phyloP scores from a whole-genome alignment of 257 asterid genomes.

The Orobanche coerulescens region DNA sequence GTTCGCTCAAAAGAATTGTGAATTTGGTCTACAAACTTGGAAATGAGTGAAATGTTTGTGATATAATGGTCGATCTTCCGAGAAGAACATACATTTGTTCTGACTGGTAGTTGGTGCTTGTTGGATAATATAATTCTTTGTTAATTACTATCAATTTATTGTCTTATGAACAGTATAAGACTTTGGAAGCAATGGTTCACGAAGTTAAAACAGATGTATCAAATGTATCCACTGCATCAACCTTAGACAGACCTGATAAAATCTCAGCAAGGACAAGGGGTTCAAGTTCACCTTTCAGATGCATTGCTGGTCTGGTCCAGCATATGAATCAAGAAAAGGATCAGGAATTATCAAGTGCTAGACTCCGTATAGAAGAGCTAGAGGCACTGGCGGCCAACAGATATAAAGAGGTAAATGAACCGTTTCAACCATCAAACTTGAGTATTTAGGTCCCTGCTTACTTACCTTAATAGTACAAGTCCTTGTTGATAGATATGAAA shows the following conservation, averaged over 20 bases:
- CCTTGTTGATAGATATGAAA: neutral
- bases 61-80: slow-evolving; percentile 6
- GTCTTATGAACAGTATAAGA: slow-evolving; percentile 59
- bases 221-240: slow-evolving; percentile 36
- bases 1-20: too few species aligned
- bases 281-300: slow-evolving; percentile 86
- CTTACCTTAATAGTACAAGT: neutral
- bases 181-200: slow-evolving; percentile 65
- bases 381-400: slow-evolving; percentile 56
- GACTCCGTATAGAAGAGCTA: slow-evolving; percentile 61
- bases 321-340: slow-evolving; percentile 85
- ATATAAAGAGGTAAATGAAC: slow-evolving; percentile 60
- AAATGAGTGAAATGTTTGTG: slow-evolving; percentile 12
- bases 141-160: slow-evolving; percentile 16
- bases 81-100: slow-evolving; percentile 6
- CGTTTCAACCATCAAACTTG: slow-evolving; percentile 15
- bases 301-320: slow-evolving; percentile 76
- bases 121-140: slow-evolving; percentile 5
- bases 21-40: neutral
- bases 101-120: slow-evolving; percentile 5
- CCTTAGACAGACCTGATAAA: slow-evolving; percentile 49
- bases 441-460: neutral
- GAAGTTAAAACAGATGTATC: slow-evolving; percentile 52
- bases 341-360: slow-evolving; percentile 58
- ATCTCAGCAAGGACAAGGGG: slow-evolving; percentile 58